A percentile compares a stretch with the other conserved stretches of the same genome.
These are phyloP conservation scores for Syzygium syzygioides DNA, from an alignment of 441 rosid species.

Conservation along the genomic window DNA sequence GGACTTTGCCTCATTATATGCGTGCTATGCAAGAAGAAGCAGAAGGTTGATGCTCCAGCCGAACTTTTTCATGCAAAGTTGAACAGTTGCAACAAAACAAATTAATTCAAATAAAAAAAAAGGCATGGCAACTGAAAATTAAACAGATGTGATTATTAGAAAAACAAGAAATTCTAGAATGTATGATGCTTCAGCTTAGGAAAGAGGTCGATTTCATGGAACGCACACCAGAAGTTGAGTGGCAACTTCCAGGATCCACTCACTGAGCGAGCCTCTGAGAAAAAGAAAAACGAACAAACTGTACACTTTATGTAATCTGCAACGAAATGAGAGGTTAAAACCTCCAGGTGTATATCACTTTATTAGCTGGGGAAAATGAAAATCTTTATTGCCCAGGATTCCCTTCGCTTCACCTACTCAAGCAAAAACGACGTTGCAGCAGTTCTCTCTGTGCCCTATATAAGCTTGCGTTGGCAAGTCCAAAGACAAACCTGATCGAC, in stretches of 20 bases:
- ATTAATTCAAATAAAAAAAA: not conserved
- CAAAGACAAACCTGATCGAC: not conserved
- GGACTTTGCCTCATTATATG: not conserved
- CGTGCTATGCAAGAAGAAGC: not conserved
- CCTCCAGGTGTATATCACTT: not conserved
- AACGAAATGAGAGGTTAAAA: not conserved
- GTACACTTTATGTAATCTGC: constrained; percentile 3
- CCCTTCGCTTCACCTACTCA: constrained; percentile 6
- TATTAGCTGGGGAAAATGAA: not conserved
- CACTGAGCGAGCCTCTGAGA: not conserved
- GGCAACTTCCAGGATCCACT: not conserved
- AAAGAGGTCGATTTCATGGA: not conserved
- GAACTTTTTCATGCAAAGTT: not conserved
- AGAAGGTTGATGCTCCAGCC: not conserved
- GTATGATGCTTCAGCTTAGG: not conserved
- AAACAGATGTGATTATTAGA: not conserved
- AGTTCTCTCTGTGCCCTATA: not conserved
- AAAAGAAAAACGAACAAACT: not conserved
- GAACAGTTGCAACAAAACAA: not conserved
- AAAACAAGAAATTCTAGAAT: not conserved
- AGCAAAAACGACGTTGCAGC: constrained; percentile 15
- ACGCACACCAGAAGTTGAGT: not conserved
- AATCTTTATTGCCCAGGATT: not conserved
- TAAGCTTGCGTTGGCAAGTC: not conserved
- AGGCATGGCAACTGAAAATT: not conserved